These are phyloP conservation scores for Diophrys appendiculata DNA, from an alignment of 73 alveolate species.

Conservation along the genomic window DNA sequence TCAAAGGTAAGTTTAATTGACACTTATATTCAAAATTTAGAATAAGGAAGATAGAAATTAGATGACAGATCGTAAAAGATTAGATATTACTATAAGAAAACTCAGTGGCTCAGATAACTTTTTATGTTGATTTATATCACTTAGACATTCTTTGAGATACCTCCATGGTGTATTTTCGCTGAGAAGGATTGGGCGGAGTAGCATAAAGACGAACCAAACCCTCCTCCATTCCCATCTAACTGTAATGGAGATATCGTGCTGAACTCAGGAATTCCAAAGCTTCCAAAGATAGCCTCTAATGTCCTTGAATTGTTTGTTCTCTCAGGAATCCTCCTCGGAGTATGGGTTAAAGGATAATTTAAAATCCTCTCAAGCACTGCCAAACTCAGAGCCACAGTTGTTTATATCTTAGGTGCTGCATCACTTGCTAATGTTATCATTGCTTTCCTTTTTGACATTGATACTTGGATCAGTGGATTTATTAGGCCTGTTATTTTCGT, in stretches of 20 bases:
- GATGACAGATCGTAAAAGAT: not conserved
- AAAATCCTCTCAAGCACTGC: not conserved
- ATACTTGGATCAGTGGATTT: not conserved
- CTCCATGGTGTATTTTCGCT: not conserved
- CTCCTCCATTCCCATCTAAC: not conserved
- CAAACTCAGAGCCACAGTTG: conserved; percentile 2
- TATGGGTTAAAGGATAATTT: conserved; percentile 7
- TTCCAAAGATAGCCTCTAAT: not conserved
- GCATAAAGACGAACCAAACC: not conserved
- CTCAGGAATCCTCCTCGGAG: not conserved
- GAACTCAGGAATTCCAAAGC: conserved; percentile 21
- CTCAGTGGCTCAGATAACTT: not conserved
- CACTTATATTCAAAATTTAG: not conserved
- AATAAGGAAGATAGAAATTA: not conserved
- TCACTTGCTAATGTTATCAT: conserved; percentile 20
- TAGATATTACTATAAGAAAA: not conserved
- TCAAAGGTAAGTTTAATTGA: conserved; percentile 6
- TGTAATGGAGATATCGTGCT: conserved; percentile 12
- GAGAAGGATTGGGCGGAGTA: not conserved
- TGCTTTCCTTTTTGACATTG: conserved; percentile 4
- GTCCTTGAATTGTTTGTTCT: conserved; percentile 11
- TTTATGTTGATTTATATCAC: not conserved
- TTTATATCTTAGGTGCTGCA: not conserved
- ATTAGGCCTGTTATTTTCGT: conserved; percentile 12
- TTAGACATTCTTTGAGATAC: not conserved